Conservation (phyloP, 352 stramenopile species). For the Phytophthora meadii region DNA sequence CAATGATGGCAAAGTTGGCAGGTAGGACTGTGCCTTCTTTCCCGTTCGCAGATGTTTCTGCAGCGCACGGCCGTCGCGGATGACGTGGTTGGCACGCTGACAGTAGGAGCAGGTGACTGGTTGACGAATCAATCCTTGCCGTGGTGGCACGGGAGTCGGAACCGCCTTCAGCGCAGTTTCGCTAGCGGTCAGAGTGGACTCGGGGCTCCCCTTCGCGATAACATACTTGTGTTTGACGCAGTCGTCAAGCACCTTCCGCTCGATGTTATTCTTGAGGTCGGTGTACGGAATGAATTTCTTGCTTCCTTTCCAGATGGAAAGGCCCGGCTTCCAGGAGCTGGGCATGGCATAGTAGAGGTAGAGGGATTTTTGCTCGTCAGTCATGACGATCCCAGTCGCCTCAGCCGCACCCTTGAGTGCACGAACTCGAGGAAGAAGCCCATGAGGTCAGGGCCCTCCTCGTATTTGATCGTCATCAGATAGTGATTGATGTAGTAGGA, state of each 20-base stretch:
- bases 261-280: conserved; percentile 22
- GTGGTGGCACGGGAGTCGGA: no score
- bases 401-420: conserved; percentile 7
- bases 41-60: conserved; percentile 14
- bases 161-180: conserved; percentile 5
- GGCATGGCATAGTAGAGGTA: conserved; percentile 19
- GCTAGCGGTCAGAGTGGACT: neutral
- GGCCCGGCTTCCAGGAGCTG: conserved; percentile 15
- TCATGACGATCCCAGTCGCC: neutral
- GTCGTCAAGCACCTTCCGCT: conserved; percentile 13
- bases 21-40: conserved; percentile 15
- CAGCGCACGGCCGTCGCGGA: conserved; percentile 20
- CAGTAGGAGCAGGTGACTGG: neutral
- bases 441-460: conserved; percentile 20
- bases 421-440: conserved; percentile 19
- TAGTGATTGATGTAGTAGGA: conserved; percentile 35
- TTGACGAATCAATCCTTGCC: no score
- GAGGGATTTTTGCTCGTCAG: conserved; percentile 1
- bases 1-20: conserved; percentile 16
- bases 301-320: conserved; percentile 11
- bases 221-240: no score
- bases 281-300: conserved; percentile 22
- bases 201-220: conserved; percentile 12
- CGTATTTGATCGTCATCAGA: conserved; percentile 30
- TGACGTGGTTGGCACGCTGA: conserved; percentile 7